Evolutionary conservation across 805 yeast genomes (phyloP).

Genomic region (Kodamaea lidongshanica): DNA sequence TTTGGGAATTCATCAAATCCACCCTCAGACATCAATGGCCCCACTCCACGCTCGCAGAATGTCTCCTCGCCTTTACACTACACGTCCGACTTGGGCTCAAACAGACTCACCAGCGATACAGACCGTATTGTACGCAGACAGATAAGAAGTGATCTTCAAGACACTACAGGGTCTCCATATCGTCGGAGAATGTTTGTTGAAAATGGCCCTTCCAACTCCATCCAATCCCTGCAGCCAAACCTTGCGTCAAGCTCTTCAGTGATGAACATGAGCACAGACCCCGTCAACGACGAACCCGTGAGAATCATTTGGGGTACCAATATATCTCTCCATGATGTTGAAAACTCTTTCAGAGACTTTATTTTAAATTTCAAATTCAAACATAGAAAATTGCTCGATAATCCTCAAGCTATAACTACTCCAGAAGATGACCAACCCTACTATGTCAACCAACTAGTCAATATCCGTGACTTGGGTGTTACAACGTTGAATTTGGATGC

Average conservation of each 20-base stretch:
- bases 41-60: conserved; percentile 20
- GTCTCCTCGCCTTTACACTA: conserved; percentile 49
- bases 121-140: conserved; percentile 43
- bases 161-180: conserved; percentile 61
- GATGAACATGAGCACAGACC: conserved; percentile 20
- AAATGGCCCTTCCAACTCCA: conserved; percentile 1
- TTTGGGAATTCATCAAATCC: conserved; percentile 43
- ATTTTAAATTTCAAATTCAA: conserved; percentile 76
- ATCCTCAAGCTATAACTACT: conserved; percentile 19
- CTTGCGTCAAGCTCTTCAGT: conserved; percentile 17
- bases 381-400: conserved; percentile 54
- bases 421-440: conserved; percentile 64
- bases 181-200: conserved; percentile 57
- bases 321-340: conserved; percentile 84
- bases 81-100: conserved; percentile 37
- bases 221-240: conserved; percentile 1
- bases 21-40: conserved; percentile 25
- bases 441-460: conserved; percentile 66
- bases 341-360: conserved; percentile 73
- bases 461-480: conserved; percentile 72
- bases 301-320: conserved; percentile 98
- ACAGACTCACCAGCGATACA: conserved; percentile 38
- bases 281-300: conserved; percentile 55
- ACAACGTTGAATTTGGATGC: conserved; percentile 84
- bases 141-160: conserved; percentile 76